Conservation (phyloP, 257 asterid species). For the Coffea canephora region DNA sequence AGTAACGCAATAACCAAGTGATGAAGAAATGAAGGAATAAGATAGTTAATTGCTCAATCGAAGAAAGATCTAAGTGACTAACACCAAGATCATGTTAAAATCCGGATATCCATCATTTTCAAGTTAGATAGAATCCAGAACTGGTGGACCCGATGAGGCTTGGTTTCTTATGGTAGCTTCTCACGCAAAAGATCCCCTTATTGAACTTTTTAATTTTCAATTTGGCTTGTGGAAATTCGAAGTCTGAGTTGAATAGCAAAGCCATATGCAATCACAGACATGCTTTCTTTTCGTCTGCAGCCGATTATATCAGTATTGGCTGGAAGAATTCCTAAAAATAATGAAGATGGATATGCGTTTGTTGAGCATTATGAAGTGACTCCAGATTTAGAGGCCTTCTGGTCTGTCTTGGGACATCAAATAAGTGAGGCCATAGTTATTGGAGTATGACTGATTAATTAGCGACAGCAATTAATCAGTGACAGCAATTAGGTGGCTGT, state of each 20-base stretch:
- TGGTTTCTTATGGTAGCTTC: constrained; percentile 41
- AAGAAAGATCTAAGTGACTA: constrained; percentile 1
- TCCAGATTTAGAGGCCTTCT: background rate
- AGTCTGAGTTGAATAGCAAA: background rate
- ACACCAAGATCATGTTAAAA: constrained; percentile 5
- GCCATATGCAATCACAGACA: background rate
- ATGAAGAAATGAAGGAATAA: background rate
- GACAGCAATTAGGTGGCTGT: background rate
- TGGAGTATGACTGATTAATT: no score
- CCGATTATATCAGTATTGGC: background rate
- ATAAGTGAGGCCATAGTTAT: background rate
- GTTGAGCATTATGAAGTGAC: background rate
- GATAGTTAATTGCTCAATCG: background rate
- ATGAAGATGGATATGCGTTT: background rate
- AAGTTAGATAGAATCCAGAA: constrained; percentile 15
- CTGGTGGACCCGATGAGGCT: constrained; percentile 26
- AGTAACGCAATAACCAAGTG: background rate
- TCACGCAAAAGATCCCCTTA: constrained; percentile 46
- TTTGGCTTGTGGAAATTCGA: background rate
- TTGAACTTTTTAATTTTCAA: constrained; percentile 14
- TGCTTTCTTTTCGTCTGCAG: no score
- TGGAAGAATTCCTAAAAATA: background rate
- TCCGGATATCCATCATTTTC: constrained; percentile 24
- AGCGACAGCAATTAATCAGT: background rate
- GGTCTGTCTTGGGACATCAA: background rate